A percentile compares a stretch with the other conserved stretches of the same genome.
Conservation (phyloP, 208 protist genomes). For the Jaenimonas drosophilae region DNA sequence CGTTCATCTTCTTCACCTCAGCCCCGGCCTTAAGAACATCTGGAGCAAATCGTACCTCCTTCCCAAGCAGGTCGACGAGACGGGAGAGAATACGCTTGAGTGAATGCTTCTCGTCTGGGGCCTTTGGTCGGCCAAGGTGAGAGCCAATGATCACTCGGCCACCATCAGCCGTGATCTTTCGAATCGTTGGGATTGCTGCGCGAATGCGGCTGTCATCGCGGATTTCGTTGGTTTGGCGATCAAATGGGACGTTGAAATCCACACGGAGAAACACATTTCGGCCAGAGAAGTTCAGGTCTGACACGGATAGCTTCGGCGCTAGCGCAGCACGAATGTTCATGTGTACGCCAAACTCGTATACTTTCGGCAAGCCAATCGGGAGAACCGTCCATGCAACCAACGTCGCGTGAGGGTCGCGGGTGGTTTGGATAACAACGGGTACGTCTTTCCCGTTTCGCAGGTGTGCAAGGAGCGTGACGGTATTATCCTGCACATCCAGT, state of each 20-base stretch:
- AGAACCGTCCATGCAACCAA: conserved; percentile 84
- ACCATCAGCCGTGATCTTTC: conserved; percentile 90
- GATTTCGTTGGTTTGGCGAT: conserved; percentile 86
- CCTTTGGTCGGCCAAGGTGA: conserved; percentile 98
- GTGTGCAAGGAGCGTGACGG: conserved; percentile 61
- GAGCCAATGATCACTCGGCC: conserved; percentile 90
- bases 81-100: conserved; percentile 87
- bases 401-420: conserved; percentile 78
- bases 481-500: conserved; percentile 72
- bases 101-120: conserved; percentile 85
- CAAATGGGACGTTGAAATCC: conserved; percentile 98
- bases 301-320: conserved; percentile 81
- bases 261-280: conserved; percentile 95
- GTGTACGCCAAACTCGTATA: conserved; percentile 85
- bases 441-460: conserved; percentile 46
- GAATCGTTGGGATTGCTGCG: conserved; percentile 94
- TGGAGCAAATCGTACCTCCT: conserved; percentile 42
- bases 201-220: conserved; percentile 95
- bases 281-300: conserved; percentile 77
- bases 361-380: conserved; percentile 56
- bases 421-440: conserved; percentile 80
- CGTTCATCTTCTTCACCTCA: conserved; percentile 60
- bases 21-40: conserved; percentile 38
- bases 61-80: conserved; percentile 85
- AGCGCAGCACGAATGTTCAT: conserved; percentile 82